Conservation (phyloP, 108 stramenopile genomes). For the Nitzschia sp. region DNA sequence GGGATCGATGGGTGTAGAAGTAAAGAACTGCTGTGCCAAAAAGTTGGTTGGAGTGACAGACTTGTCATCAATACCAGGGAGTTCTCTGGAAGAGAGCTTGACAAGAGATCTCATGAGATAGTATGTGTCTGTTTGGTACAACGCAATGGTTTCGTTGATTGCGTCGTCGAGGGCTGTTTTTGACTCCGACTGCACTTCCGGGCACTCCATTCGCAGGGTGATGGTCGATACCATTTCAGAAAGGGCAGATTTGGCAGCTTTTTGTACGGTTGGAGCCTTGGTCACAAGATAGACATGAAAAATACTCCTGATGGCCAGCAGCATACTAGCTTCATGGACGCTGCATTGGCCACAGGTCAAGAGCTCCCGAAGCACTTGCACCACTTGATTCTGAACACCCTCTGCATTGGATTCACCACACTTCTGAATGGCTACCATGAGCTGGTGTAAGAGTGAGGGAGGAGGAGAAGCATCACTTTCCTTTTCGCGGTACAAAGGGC, state of each 20-base stretch:
- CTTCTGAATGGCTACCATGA: slow-evolving; percentile 40
- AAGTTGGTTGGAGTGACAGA: slow-evolving; percentile 26
- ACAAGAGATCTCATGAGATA: slow-evolving; percentile 94
- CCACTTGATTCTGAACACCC: slow-evolving; percentile 52
- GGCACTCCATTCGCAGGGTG: slow-evolving; percentile 89
- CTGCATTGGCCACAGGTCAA: slow-evolving; percentile 78
- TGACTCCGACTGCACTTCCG: no score
- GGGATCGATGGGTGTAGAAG: slow-evolving; percentile 61
- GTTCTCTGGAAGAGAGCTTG: slow-evolving; percentile 86
- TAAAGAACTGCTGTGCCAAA: slow-evolving; percentile 34
- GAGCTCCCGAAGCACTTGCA: slow-evolving; percentile 53
- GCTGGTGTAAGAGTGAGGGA: slow-evolving; percentile 39
- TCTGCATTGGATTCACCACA: slow-evolving; percentile 43
- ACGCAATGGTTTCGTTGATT: slow-evolving; percentile 43
- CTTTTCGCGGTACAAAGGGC: slow-evolving; percentile 12
- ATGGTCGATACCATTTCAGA: slow-evolving; percentile 89
- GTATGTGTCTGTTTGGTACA: slow-evolving; percentile 93
- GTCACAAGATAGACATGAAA: slow-evolving; percentile 95
- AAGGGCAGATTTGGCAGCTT: slow-evolving; percentile 82
- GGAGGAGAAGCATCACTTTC: neutral
- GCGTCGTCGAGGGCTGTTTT: no score
- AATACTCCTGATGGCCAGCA: slow-evolving; percentile 83
- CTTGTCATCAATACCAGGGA: slow-evolving; percentile 66
- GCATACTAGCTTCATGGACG: slow-evolving; percentile 91
- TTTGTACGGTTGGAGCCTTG: slow-evolving; percentile 65